These are phyloP conservation scores for Bryum argenteum DNA, from an alignment of 225 moss, liverwort and hornwort species.

Conservation along the genomic window DNA sequence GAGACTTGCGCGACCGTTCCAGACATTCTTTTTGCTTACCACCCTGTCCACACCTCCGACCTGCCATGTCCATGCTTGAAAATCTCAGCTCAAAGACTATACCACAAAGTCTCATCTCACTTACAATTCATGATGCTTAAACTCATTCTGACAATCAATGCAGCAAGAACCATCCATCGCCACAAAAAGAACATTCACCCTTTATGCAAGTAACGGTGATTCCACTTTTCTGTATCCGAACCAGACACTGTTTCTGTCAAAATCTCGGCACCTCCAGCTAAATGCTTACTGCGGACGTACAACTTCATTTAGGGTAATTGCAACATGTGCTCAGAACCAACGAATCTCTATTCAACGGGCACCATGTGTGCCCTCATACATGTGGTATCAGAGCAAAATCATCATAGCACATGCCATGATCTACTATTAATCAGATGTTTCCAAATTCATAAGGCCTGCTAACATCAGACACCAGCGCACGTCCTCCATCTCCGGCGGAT, in stretches of 20 bases:
- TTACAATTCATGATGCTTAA: not conserved
- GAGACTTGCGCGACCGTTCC: conserved; percentile 25
- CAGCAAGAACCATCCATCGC: conserved; percentile 1
- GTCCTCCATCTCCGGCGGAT: too few relatives aligned
- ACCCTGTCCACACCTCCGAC: conserved; percentile 37
- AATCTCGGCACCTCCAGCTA: not conserved
- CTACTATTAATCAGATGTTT: not conserved
- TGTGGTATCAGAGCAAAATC: too few relatives aligned
- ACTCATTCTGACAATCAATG: not conserved
- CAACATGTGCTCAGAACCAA: too few relatives aligned
- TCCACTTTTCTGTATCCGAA: not conserved
- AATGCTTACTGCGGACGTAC: too few relatives aligned
- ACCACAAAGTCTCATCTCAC: conserved; percentile 6
- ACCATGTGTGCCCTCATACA: too few relatives aligned
- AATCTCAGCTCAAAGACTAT: conserved; percentile 13
- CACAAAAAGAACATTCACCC: conserved; percentile 1
- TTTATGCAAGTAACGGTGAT: not conserved
- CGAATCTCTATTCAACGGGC: too few relatives aligned
- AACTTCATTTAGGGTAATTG: too few relatives aligned
- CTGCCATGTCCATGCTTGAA: conserved; percentile 32
- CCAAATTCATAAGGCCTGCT: conserved; percentile 58
- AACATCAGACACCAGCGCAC: conserved; percentile 46
- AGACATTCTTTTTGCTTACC: conserved; percentile 26
- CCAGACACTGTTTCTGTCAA: not conserved
- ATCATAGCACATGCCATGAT: too few relatives aligned